Evolutionary conservation across 192 early-diverging fungal genomes (phyloP), one percentile per base, ranked within the genome.

Genomic region (Chytriomyces sp.): DNA sequence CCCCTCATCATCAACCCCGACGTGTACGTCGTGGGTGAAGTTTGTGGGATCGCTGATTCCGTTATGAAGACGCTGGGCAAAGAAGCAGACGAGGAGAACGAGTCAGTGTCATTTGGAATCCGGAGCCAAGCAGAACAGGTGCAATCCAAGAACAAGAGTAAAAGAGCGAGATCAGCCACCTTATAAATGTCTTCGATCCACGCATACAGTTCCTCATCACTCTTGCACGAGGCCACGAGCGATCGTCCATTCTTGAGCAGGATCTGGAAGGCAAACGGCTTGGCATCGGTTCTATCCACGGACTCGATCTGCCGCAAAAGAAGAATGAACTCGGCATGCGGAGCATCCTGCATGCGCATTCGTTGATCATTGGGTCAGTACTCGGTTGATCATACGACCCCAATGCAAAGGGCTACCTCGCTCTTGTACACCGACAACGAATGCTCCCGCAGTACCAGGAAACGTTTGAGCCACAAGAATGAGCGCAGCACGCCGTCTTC

Each of bases 161-260:
- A 49, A 49, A 16, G 16, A 68, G 47, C 45, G 18, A 45, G 5
- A 49, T 46, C 18, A 20, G 77, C 5, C 26, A 94, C 92, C 76
- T 92, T 91, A 84, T 98, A 98, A 80, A 99, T 93, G 74, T 94
- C 93, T 76, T 99, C 96, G 87, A 97, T 94, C 97, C 97, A 99
- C 63, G 91, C 91, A 82, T 99, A 99, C 45, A 99, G 85, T 80
- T 99, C 97, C 80, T 96, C 94, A 80, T 99, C 97, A 79, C 89
- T 94, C 80, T 92, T 93, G 82, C 94, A 96, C 9, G 94, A 89
- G 44, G 98, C 82, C 81, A 91, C 95, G 79, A 94, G 97, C 57
- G 91, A 92, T 85, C 94, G 92, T 49, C 45, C 67, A 5, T 45
- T 48, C 49, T 96, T 95, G 82, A 93, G 94, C 45, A 95, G 94